A percentile compares a stretch with the other conserved stretches of the same genome.
phyloP scores from a whole-genome alignment of 2,329 filamentous ascomycete species.

The Magnaporthales sp. region DNA sequence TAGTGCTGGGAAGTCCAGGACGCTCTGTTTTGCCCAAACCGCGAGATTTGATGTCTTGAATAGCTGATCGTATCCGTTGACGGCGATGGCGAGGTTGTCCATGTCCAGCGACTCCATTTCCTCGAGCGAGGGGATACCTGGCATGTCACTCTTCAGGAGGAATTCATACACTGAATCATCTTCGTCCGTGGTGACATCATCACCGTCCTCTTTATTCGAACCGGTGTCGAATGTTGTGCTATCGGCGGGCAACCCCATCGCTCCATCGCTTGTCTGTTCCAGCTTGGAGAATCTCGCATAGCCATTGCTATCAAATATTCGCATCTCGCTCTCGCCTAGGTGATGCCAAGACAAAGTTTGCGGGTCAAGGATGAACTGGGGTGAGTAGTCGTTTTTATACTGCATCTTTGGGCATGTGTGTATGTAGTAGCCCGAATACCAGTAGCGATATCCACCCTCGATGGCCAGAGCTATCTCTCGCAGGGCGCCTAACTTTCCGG shows the following conservation, averaged over 20 bases:
- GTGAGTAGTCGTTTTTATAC: constrained; percentile 74
- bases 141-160: constrained; percentile 56
- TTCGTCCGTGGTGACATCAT: constrained; percentile 10
- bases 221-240: constrained; percentile 14
- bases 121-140: constrained; percentile 50
- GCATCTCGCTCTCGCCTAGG: constrained; percentile 42
- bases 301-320: constrained; percentile 40
- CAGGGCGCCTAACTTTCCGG: constrained; percentile 69
- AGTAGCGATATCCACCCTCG: constrained; percentile 64
- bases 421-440: constrained; percentile 78
- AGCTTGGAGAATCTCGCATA: constrained; percentile 36
- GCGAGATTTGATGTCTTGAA: constrained; percentile 43
- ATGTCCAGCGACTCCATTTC: constrained; percentile 48
- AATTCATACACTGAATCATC: constrained; percentile 18
- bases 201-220: neutral
- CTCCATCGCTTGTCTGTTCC: neutral
- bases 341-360: constrained; percentile 54
- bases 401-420: constrained; percentile 75
- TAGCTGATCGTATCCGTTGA: constrained; percentile 26
- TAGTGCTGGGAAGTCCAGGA: constrained; percentile 40
- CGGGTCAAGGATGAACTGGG: constrained; percentile 66
- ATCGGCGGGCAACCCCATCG: neutral
- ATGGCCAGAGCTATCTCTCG: constrained; percentile 62
- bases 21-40: constrained; percentile 46
- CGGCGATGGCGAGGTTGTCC: constrained; percentile 46